Evolutionary conservation across 208 protist species (phyloP).

Genomic region (Acanthamoeba castellanii): DNA sequence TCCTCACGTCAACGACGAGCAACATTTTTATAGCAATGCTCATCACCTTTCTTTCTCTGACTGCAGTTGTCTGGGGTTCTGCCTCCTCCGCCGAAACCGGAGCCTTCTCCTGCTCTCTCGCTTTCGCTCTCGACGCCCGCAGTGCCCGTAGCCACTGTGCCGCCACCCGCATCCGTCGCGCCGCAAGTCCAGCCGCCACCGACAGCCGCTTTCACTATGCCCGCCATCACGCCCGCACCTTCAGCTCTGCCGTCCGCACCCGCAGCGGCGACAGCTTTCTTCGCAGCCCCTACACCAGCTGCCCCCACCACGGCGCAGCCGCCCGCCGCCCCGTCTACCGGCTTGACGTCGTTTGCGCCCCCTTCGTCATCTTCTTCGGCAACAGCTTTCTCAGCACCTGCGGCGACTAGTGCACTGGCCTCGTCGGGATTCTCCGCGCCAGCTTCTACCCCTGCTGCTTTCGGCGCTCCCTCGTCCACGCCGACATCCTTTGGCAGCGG

Average conservation of each 20-base stretch:
- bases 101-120: background rate
- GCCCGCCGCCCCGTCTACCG: background rate
- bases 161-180: background rate
- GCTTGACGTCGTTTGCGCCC: background rate
- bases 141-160: background rate
- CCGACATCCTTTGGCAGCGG: background rate
- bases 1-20: background rate
- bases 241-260: background rate
- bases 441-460: background rate
- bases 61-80: constrained; percentile 12
- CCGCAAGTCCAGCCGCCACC: background rate
- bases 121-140: background rate
- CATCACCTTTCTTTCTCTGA: background rate
- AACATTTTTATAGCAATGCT: background rate
- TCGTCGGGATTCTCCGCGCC: background rate
- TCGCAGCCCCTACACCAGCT: background rate
- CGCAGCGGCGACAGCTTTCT: background rate
- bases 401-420: background rate
- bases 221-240: background rate
- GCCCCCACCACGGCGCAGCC: background rate
- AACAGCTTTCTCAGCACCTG: background rate
- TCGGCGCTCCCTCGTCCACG: background rate
- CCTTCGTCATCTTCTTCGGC: background rate
- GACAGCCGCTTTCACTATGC: background rate
- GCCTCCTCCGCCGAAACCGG: constrained; percentile 51